These are phyloP conservation scores for Amyloporia xantha DNA, from an alignment of 768 basidiomycete species.

Conservation along the genomic window DNA sequence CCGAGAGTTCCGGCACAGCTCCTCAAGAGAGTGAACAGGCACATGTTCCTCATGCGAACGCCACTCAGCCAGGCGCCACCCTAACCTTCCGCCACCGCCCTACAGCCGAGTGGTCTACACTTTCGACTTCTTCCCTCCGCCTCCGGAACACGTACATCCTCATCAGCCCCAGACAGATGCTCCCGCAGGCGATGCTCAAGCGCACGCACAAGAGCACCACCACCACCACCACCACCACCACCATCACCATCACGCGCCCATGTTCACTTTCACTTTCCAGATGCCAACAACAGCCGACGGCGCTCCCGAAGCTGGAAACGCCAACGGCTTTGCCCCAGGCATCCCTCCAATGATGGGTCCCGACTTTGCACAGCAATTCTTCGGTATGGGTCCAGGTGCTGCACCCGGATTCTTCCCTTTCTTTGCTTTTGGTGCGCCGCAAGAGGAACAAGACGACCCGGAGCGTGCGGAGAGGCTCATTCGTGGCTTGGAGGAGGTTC, in stretches of 20 bases:
- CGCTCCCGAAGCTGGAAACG: slow-evolving; percentile 7
- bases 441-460: slow-evolving; percentile 49
- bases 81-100: slow-evolving; percentile 3
- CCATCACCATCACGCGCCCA: slow-evolving; percentile 1
- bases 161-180: not conserved
- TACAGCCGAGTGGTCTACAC: slow-evolving; percentile 9
- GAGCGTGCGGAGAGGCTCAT: slow-evolving; percentile 60
- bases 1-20: too few relatives aligned
- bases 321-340: slow-evolving; percentile 8
- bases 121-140: slow-evolving; percentile 11
- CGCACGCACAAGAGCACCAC: not conserved
- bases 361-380: slow-evolving; percentile 2
- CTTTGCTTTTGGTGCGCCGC: slow-evolving; percentile 17
- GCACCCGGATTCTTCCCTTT: slow-evolving; percentile 19
- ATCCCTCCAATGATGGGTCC: slow-evolving; percentile 10
- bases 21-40: not conserved
- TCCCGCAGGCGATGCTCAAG: not conserved
- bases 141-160: not conserved
- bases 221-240: slow-evolving; percentile 1
- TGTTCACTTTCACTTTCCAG: slow-evolving; percentile 27
- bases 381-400: slow-evolving; percentile 1
- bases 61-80: not conserved
- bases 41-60: not conserved
- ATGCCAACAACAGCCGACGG: slow-evolving; percentile 25
- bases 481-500: slow-evolving; percentile 58